These are phyloP conservation scores for Flaveria trinervia DNA, from an alignment of 129 eudicot species.

Conservation along the genomic window DNA sequence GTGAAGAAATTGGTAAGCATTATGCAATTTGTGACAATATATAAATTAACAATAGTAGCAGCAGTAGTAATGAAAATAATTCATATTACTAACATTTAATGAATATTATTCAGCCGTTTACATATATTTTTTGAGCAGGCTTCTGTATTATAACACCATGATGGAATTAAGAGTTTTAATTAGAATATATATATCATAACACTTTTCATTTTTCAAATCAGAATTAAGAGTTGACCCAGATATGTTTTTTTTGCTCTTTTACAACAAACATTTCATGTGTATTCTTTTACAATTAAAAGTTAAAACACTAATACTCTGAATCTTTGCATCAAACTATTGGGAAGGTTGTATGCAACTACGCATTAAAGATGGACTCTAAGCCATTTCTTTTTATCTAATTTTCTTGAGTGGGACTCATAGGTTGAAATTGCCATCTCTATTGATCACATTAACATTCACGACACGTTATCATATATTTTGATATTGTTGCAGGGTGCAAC, in stretches of 20 bases:
- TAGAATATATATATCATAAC: too few relatives aligned
- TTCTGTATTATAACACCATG: neutral
- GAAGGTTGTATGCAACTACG: neutral
- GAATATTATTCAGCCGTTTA: neutral
- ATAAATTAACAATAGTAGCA: neutral
- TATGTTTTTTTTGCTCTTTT: too few relatives aligned
- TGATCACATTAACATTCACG: neutral
- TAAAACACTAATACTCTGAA: neutral
- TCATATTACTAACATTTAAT: neutral
- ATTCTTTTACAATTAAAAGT: neutral
- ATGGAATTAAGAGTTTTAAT: too few relatives aligned
- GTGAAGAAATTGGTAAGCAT: slow-evolving; percentile 72
- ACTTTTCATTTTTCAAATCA: neutral
- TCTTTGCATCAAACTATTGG: neutral
- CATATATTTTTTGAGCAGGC: neutral
- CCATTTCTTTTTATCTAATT: too few relatives aligned
- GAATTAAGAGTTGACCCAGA: too few relatives aligned
- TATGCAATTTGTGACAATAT: neutral
- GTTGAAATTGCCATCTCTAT: neutral
- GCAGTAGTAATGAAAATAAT: neutral
- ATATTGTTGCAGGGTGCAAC: slow-evolving; percentile 56
- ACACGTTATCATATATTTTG: neutral
- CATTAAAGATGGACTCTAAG: neutral
- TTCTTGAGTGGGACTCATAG: neutral
- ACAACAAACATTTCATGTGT: neutral